Conservation (phyloP, 768 basidiomycete genomes). For the Mycena maculata region DNA sequence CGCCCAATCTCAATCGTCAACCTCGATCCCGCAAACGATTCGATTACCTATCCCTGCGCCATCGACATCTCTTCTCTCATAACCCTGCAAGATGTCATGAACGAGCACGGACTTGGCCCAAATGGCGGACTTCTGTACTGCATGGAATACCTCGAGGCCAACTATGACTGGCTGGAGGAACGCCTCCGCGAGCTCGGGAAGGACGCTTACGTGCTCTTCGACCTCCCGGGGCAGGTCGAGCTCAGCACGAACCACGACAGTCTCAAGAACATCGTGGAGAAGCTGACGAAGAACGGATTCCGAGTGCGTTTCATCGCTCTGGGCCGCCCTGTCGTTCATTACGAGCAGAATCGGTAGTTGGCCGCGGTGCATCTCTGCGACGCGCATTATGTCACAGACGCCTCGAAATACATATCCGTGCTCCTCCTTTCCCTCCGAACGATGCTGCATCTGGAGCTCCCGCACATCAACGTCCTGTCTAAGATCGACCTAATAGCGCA, state of each 20-base stretch:
- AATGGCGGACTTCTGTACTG: conserved; percentile 98
- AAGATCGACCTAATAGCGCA: conserved; percentile 93
- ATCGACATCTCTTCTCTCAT: conserved; percentile 88
- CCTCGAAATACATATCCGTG: conserved; percentile 93
- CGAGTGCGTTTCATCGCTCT: conserved; percentile 69
- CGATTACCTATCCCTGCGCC: conserved; percentile 91
- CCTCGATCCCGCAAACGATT: conserved; percentile 94
- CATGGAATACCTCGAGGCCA: conserved; percentile 96
- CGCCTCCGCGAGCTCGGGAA: conserved; percentile 71
- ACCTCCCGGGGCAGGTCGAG: conserved; percentile 97
- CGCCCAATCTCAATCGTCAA: conserved; percentile 93
- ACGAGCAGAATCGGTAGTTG: conserved; percentile 61
- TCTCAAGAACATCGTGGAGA: conserved; percentile 81
- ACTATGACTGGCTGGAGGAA: conserved; percentile 89
- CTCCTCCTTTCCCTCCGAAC: conserved; percentile 92
- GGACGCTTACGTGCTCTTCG: conserved; percentile 92
- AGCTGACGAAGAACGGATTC: conserved; percentile 79
- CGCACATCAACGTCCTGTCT: conserved; percentile 96
- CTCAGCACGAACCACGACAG: conserved; percentile 96
- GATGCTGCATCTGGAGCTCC: conserved; percentile 99
- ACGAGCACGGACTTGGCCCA: conserved; percentile 85
- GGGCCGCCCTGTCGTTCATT: conserved; percentile 20
- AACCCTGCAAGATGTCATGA: conserved; percentile 89
- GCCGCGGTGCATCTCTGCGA: conserved; percentile 96
- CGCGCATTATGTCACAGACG: conserved; percentile 96